Conservation (phyloP, 805 yeast genomes). For the Saturnispora besseyi region DNA sequence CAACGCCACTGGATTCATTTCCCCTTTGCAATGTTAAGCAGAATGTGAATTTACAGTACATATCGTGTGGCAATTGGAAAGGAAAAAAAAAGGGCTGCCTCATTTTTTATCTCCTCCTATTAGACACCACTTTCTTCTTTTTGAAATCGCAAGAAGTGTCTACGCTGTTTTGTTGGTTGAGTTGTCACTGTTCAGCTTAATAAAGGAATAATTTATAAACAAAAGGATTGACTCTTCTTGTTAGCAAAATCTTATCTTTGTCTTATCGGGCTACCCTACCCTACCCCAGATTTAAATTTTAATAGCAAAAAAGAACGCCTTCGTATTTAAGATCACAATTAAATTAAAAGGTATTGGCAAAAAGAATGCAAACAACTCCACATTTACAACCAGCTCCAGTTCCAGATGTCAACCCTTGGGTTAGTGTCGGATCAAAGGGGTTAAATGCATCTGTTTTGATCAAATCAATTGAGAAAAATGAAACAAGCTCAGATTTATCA, state of each 20-base stretch:
- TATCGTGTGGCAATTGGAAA: neutral
- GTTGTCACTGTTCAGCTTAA: too few species aligned
- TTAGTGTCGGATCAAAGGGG: conserved; percentile 1
- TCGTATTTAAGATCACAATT: neutral
- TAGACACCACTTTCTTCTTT: neutral
- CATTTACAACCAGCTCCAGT: conserved; percentile 24
- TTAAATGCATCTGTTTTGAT: neutral
- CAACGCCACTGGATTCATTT: neutral
- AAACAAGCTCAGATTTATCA: neutral
- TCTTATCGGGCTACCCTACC: too few species aligned
- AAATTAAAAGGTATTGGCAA: neutral
- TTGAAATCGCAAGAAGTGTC: neutral
- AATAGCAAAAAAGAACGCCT: neutral
- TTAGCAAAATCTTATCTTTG: too few species aligned
- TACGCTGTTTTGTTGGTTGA: neutral
- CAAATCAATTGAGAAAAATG: neutral
- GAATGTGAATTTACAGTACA: neutral
- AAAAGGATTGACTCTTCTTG: too few species aligned
- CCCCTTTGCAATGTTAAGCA: neutral
- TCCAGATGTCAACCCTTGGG: conserved; percentile 24
- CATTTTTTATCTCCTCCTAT: neutral
- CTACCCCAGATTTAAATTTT: neutral
- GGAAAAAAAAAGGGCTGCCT: neutral
- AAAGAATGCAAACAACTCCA: neutral
- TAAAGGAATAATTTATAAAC: too few species aligned